Evolutionary conservation across 106 monocot species (phyloP), one percentile per base, ranked within the genome.

Genomic region (Dendrobium huoshanense): DNA sequence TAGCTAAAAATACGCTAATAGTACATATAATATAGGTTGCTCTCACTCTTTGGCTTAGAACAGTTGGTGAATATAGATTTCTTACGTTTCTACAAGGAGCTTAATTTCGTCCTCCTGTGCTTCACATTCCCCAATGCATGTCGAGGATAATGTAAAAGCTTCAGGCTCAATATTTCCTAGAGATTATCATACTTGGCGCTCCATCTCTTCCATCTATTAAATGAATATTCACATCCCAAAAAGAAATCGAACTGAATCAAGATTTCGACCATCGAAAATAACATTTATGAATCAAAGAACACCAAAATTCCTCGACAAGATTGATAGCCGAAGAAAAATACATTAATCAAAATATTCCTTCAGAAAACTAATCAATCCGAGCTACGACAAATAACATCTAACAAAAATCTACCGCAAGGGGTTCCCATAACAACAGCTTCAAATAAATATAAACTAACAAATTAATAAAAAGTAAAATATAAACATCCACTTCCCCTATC

Each of bases 281-380:
- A 24, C 5, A 64, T 7, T 22, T 7, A 24, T 22, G 64, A n/a
- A 64, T 61, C 64, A 22, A 51, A 15, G 10, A 51, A 16, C 51
- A 13, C 51, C 5, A 64, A 64, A 64, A 64, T 22, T 24, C 64
- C n/a, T 64, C 1, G 4, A 24, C 64, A 64, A 64, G n/a, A 25
- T 24, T 70, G 31, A 31, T 70, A 31, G 17, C 33, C 33, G 11
- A 70, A 31, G 70, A 3, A 70, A 70, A 37, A 64, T 13, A 51
- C 4, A 24, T 64, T 64, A n/a, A n/a, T 24, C n/a, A 64, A 68
- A 9, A 70, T 70, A 17, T 15, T 37, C 13, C 64, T 74, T 41
- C 74, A 74, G 74, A 74, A 42, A 20, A 29, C 74, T 19, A 44
- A 15, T 74, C 74, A 74, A 13, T 43, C 20, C 43, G 74, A n/a